Evolutionary conservation across 1,284 basidiomycete species (phyloP), one percentile per base, ranked within the genome.

Genomic region (Pyrrhoderma noxium): DNA sequence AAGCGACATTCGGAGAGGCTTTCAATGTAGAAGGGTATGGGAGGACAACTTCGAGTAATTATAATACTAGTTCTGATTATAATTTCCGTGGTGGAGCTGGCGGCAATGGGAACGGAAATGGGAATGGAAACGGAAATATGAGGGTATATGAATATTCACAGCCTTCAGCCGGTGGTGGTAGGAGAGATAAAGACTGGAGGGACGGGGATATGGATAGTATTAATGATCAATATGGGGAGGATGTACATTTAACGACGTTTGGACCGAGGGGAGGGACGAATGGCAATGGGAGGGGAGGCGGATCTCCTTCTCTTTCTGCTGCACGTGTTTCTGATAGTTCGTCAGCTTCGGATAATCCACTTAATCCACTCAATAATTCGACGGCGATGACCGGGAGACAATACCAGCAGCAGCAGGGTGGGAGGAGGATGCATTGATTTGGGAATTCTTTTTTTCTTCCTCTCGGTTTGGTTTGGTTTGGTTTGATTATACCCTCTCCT

Each of bases 1-100:
- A 44, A 36, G 43, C 58, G 49, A 58, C 59, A 60, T 75, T 81
- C 49, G 76, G 66, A 21, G 63, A 75, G 58, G 79, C 79, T 36
- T 82, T 82, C 56, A 72, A 77, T 23, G 59, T 79, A 25, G 61
- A 60, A 2, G 25, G 23, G 5, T 27, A 18, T 27, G 23, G 23
- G 18, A 19, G 39, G 23, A 25, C 35, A 22, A 14, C 21, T 5
- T 9, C 22, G 8, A 49, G 39, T 25, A 37, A 23, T n/a, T 13
- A n/a, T 39, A 14, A 16, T 25, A n/a, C 9, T 4, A n/a, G n/a
- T 22, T n/a, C 38, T 40, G 38, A 22, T 40, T n/a, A 18, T 40
- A 16, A 9, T 16, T 11, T 11, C 35, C 35, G 11, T 37, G 35
- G 11, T 9, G 9, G 16, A 11, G 35, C 35, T 37, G 16, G 35